Percentiles rank a stretch among this genome's conserved stretches.
These are phyloP conservation scores for Collybia mongolica DNA, from an alignment of 768 basidiomycete genomes.

Conservation along the genomic window DNA sequence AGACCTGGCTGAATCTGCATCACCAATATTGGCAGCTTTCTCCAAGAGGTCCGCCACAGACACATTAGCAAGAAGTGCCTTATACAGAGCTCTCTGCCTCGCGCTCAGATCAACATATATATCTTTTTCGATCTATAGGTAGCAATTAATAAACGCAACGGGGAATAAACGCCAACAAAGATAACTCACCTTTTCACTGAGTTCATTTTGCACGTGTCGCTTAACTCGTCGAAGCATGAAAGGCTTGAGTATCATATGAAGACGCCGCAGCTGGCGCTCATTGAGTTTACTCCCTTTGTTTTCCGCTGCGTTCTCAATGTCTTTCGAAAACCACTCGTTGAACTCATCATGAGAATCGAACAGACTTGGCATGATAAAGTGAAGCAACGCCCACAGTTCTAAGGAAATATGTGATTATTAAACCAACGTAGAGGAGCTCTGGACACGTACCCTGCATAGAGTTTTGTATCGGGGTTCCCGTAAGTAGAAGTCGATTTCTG, in stretches of 20 bases:
- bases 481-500: slow-evolving; percentile 90
- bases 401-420: slow-evolving; percentile 10
- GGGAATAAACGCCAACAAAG: not conserved
- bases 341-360: slow-evolving; percentile 99
- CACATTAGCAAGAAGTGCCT: slow-evolving; percentile 86
- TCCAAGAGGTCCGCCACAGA: slow-evolving; percentile 92
- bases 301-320: slow-evolving; percentile 93
- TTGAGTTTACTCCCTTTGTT: slow-evolving; percentile 91
- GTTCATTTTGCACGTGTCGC: slow-evolving; percentile 98
- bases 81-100: slow-evolving; percentile 88
- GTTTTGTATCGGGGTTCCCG: slow-evolving; percentile 98
- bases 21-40: slow-evolving; percentile 89
- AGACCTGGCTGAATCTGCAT: slow-evolving; percentile 88
- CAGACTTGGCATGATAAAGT: slow-evolving; percentile 99
- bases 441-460: slow-evolving; percentile 87
- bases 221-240: slow-evolving; percentile 99
- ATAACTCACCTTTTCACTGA: slow-evolving; percentile 87
- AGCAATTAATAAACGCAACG: not conserved
- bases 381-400: slow-evolving; percentile 98
- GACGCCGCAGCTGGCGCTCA: slow-evolving; percentile 89
- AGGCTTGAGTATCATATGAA: slow-evolving; percentile 99
- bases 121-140: slow-evolving; percentile 88
- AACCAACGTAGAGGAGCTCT: not conserved
- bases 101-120: slow-evolving; percentile 93
- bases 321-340: slow-evolving; percentile 99